Evolutionary conservation across 441 rosid genomes (phyloP), one percentile per base, ranked within the genome.

Genomic region (Gossypium davidsonii): DNA sequence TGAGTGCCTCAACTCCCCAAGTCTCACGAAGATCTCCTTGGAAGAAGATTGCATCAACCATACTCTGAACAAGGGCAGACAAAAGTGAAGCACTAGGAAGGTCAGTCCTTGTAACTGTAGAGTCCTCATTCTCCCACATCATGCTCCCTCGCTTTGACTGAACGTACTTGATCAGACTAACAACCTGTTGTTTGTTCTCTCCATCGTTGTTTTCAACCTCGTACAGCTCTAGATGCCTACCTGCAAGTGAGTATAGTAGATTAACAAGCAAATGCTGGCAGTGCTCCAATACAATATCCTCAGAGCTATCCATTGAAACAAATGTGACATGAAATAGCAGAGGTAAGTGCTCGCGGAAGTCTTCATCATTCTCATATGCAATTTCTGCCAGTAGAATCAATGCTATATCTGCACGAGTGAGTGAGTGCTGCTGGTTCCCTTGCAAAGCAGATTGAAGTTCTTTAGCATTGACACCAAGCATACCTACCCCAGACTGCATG

Each of bases 111-210:
- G 87, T 83, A 59, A 96, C 94, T 0, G 97, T 73, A 69, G 97
- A 96, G 78, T 96, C 98, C 87, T 96, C 99, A 63, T 91, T 96
- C 82, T 91, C 98, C 99, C 99, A 96, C 99, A 96, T 96, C 98
- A 96, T 96, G 85, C 94, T 90, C 73, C 99, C 99, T 65, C 97
- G 91, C 86, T 96, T 96, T 76, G 99, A 93, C 75, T 93, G 99
- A 69, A 95, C 99, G 64, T 95, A 93, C 86, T 95, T 93, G 75
- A 95, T 95, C 80, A 95, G 83, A 81, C 97, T 93, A 72, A 91
- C 93, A 61, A 95, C 99, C 84, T 91, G 97, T 81, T 93, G 99
- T 80, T 91, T 93, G 83, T 95, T 93, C 84, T 95, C 99, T 60
- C 98, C 97, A 44, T 93, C 99, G 70, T 85, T 85, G 79, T 85